phyloP scores from a whole-genome alignment of 768 basidiomycete species.

The Hygrophorus russula region DNA sequence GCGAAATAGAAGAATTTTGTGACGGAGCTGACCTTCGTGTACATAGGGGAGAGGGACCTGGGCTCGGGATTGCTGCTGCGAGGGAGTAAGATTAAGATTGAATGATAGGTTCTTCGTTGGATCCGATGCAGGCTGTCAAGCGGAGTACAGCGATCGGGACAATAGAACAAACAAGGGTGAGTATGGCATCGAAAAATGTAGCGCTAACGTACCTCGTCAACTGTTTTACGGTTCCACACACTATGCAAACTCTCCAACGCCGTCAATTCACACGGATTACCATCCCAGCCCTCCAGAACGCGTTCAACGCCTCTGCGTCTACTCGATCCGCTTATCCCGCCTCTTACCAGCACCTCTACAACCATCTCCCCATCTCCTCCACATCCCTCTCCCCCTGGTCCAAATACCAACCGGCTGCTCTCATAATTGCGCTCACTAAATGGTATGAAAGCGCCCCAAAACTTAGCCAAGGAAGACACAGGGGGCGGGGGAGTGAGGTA shows the following conservation, averaged over 20 bases:
- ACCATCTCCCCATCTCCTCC: slow-evolving; percentile 37
- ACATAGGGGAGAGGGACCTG: slow-evolving; percentile 85
- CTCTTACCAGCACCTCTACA: slow-evolving; percentile 49
- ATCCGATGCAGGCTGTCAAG: slow-evolving; percentile 32
- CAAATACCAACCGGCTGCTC: slow-evolving; percentile 49
- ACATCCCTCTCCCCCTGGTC: slow-evolving; percentile 38
- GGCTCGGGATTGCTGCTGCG: slow-evolving; percentile 71
- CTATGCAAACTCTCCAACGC: slow-evolving; percentile 40
- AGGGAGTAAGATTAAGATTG: slow-evolving; percentile 74
- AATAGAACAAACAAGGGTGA: slow-evolving; percentile 5
- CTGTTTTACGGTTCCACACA: slow-evolving; percentile 30
- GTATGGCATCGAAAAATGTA: background rate
- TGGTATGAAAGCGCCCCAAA: slow-evolving; percentile 71
- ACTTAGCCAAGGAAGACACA: slow-evolving; percentile 48
- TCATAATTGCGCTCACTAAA: slow-evolving; percentile 52
- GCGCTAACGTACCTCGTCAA: slow-evolving; percentile 19
- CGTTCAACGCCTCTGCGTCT: slow-evolving; percentile 48
- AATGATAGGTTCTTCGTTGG: slow-evolving; percentile 70
- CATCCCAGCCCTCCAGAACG: slow-evolving; percentile 53
- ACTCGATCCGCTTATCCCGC: slow-evolving; percentile 24
- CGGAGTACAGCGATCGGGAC: background rate
- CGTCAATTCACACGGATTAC: slow-evolving; percentile 31
- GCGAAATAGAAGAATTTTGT: background rate
- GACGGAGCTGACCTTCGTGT: slow-evolving; percentile 65
- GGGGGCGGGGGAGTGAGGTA: slow-evolving; percentile 69